Conservation (phyloP, 257 asterid genomes). For the Salvia splendens region DNA sequence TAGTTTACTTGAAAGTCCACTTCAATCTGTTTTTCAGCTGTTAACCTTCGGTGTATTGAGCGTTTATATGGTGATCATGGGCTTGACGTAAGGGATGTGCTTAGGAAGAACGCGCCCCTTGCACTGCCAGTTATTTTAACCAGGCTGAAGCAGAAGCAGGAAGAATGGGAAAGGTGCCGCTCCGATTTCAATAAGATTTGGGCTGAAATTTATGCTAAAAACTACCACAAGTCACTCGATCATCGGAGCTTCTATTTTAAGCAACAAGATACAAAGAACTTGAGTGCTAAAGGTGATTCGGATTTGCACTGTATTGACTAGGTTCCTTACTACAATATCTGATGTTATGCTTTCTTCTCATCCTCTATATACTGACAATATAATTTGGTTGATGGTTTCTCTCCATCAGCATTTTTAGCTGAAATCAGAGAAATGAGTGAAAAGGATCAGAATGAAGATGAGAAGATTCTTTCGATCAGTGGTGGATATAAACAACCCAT, state of each 20-base stretch:
- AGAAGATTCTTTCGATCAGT: slow-evolving; percentile 55
- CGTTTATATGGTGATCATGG: slow-evolving; percentile 98
- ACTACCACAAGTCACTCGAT: slow-evolving; percentile 95
- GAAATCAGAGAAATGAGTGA: slow-evolving; percentile 84
- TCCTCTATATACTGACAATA: slow-evolving; percentile 16
- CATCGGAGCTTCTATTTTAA: slow-evolving; percentile 96
- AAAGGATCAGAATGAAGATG: slow-evolving; percentile 67
- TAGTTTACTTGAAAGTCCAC: slow-evolving; percentile 20
- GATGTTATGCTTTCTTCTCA: slow-evolving; percentile 17
- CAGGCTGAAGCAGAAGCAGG: slow-evolving; percentile 95
- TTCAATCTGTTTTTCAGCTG: slow-evolving; percentile 52
- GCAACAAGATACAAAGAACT: slow-evolving; percentile 92
- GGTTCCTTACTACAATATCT: slow-evolving; percentile 25
- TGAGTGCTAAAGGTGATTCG: slow-evolving; percentile 87
- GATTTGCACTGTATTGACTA: slow-evolving; percentile 27
- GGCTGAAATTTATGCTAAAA: slow-evolving; percentile 91
- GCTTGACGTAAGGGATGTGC: slow-evolving; percentile 92
- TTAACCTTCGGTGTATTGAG: slow-evolving; percentile 89
- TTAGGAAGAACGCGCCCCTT: slow-evolving; percentile 82
- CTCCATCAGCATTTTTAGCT: slow-evolving; percentile 64
- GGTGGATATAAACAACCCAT: slow-evolving; percentile 75
- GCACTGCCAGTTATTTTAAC: slow-evolving; percentile 87
- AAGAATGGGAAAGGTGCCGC: slow-evolving; percentile 96
- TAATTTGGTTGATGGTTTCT: slow-evolving; percentile 34
- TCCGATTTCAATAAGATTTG: slow-evolving; percentile 91